phyloP scores from a whole-genome alignment of 1,139 yeast species.

The Kodamaea plutei region DNA sequence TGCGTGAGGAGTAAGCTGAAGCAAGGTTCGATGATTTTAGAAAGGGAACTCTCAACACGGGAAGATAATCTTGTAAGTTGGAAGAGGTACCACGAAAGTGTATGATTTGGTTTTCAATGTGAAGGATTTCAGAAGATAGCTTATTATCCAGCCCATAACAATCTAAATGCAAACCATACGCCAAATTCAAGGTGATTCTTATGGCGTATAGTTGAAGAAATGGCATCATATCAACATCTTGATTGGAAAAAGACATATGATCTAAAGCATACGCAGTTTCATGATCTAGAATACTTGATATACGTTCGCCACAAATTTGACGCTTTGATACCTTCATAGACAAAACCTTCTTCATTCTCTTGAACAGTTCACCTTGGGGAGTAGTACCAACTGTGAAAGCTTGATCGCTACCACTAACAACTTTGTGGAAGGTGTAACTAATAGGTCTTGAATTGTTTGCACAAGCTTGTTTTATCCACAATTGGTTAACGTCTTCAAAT shows the following conservation, averaged over 20 bases:
- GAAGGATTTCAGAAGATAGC: conserved; percentile 51
- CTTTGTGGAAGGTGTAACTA: conserved; percentile 62
- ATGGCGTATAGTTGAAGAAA: conserved; percentile 53
- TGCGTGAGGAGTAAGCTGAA: conserved; percentile 17
- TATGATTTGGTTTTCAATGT: conserved; percentile 63
- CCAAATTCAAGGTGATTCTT: conserved; percentile 50
- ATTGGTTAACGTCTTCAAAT: conserved; percentile 44
- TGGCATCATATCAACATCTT: conserved; percentile 36
- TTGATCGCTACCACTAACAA: conserved; percentile 54
- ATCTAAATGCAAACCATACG: conserved; percentile 58
- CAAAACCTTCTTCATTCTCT: conserved; percentile 50
- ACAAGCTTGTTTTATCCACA: conserved; percentile 53
- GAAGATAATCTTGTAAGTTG: conserved; percentile 60
- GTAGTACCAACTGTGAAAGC: conserved; percentile 76
- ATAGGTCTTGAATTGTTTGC: conserved; percentile 66
- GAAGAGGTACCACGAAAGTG: conserved; percentile 60
- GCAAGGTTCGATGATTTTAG: neutral
- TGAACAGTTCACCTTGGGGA: conserved; percentile 56
- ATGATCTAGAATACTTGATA: conserved; percentile 38
- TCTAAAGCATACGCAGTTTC: conserved; percentile 36
- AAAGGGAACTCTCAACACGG: conserved; percentile 18
- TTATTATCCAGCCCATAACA: conserved; percentile 33
- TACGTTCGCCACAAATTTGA: conserved; percentile 1
- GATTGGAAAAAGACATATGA: conserved; percentile 18
- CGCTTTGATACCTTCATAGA: conserved; percentile 24